Base-by-base conservation (phyloP, 495 filamentous ascomycete species). In the Patellaria atrata region DNA sequence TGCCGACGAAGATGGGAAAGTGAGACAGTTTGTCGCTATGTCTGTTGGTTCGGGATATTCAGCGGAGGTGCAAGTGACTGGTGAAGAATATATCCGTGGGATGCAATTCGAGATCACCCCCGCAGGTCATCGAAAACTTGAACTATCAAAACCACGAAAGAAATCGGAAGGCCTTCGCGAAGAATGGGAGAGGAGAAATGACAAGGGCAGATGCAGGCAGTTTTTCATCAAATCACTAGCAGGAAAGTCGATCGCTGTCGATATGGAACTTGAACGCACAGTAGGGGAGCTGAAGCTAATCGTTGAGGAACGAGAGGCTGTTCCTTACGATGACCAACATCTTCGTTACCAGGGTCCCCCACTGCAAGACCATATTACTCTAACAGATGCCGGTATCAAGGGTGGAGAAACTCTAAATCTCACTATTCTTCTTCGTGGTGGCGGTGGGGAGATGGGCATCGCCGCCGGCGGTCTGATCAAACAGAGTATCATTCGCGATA, bases 391-490 rank as follows among this genome's bases (percentile, higher is more conserved):
- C n/a, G n/a, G n/a, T n/a, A n/a, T n/a, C n/a, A n/a, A n/a, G n/a
- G 16, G 27, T 17, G 25, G 20, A 5, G 3, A 5, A 10, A 35
- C 23, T 3, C 2, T 47, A 2, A 34, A 47, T n/a, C 24, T 39
- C 9, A 22, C 27, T 1, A 20, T 30, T 9, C 5, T 30, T 5
- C 19, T 47, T 5, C 20, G 30, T 8, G 44, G 44, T 22, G 40
- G 44, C 11, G 33, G 33, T 2, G 11, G 2, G 7, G 27, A 38
- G 32, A 54, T 54, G 44, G 42, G 38, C 22, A 28, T 54, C 12
- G 47, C 44, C 3, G 41, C 39, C 8, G 48, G 47, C 7, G 48
- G 51, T 9, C 35, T 38, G 28, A 54, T 54, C 33, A 41, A 42
- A 14, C 51, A 51, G 27, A 39, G 34, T n/a, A 43, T 54, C 42